A percentile compares a stretch with the other conserved stretches of the same genome.
Evolutionary conservation across 1,284 basidiomycete species (phyloP).

Genomic region (Sanghuangporus sanghuang): DNA sequence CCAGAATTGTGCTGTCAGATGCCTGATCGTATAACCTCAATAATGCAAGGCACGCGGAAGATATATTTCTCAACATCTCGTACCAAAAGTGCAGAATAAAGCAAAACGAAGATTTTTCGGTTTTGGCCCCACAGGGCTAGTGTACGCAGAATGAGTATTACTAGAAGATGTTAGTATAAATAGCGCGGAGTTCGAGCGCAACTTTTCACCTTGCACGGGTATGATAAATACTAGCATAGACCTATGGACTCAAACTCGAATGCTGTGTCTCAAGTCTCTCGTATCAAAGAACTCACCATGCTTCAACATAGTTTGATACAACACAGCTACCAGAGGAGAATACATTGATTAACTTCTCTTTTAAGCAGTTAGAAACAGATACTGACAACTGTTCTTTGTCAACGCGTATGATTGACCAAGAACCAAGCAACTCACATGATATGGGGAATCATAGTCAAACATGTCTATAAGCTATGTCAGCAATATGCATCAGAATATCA

Average conservation of each 20-base stretch:
- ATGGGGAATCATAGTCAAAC: not conserved
- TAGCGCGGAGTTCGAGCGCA: not conserved
- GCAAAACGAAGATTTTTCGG: not conserved
- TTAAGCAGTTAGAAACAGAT: not conserved
- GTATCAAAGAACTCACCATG: not conserved
- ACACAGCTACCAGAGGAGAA: not conserved
- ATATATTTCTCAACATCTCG: not conserved
- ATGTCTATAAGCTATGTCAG: not conserved
- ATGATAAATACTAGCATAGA: conserved; percentile 12
- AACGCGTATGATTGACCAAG: not conserved
- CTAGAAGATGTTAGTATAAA: not conserved
- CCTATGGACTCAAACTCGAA: not conserved
- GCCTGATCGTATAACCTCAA: not conserved
- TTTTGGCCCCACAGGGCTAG: conserved; percentile 13
- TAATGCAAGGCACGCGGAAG: too few relatives aligned
- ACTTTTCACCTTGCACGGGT: conserved; percentile 9
- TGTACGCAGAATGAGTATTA: conserved; percentile 13
- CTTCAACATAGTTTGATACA: conserved; percentile 1
- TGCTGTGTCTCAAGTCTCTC: not conserved
- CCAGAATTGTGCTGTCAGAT: not conserved
- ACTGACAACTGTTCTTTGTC: not conserved
- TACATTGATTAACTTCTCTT: not conserved
- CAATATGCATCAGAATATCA: not conserved
- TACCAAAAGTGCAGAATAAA: not conserved
- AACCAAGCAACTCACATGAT: not conserved